Evolutionary conservation across 2,329 filamentous ascomycete species (phyloP).

Genomic region (Fusarium sp.): DNA sequence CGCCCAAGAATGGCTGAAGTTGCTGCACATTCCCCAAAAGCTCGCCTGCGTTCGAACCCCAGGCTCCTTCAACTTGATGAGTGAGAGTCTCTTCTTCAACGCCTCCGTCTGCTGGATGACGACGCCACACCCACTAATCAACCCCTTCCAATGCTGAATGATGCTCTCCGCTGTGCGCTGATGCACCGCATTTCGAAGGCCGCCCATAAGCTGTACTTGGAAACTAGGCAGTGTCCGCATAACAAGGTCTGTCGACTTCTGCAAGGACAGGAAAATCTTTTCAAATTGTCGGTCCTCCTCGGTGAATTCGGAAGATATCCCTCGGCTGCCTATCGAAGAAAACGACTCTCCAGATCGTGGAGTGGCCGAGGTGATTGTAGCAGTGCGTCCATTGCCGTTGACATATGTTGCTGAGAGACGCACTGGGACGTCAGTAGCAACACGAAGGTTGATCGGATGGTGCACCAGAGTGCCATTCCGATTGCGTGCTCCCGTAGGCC

Average conservation of each 20-base stretch:
- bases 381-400: slow-evolving; percentile 63
- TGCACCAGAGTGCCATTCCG: slow-evolving; percentile 57
- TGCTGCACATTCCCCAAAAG: slow-evolving; percentile 80
- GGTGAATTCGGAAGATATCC: slow-evolving; percentile 70
- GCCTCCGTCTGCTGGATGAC: slow-evolving; percentile 80
- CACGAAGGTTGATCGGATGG: slow-evolving; percentile 65
- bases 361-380: slow-evolving; percentile 71
- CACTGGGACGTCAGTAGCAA: slow-evolving; percentile 66
- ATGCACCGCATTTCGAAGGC: slow-evolving; percentile 72
- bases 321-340: slow-evolving; percentile 62
- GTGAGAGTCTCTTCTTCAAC: slow-evolving; percentile 78
- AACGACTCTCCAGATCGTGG: slow-evolving; percentile 89
- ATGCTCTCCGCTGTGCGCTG: slow-evolving; percentile 70
- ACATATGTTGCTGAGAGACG: slow-evolving; percentile 58
- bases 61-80: slow-evolving; percentile 88
- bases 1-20: slow-evolving; percentile 77
- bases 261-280: slow-evolving; percentile 81
- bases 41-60: slow-evolving; percentile 73
- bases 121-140: slow-evolving; percentile 78
- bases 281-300: slow-evolving; percentile 88
- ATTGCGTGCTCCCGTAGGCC: slow-evolving; percentile 51
- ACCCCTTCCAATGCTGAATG: slow-evolving; percentile 74
- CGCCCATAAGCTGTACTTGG: slow-evolving; percentile 73
- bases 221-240: slow-evolving; percentile 78
- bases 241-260: slow-evolving; percentile 79